These are phyloP conservation scores for Trichodelitschia bisporula DNA, from an alignment of 495 filamentous ascomycete genomes.

Conservation along the genomic window DNA sequence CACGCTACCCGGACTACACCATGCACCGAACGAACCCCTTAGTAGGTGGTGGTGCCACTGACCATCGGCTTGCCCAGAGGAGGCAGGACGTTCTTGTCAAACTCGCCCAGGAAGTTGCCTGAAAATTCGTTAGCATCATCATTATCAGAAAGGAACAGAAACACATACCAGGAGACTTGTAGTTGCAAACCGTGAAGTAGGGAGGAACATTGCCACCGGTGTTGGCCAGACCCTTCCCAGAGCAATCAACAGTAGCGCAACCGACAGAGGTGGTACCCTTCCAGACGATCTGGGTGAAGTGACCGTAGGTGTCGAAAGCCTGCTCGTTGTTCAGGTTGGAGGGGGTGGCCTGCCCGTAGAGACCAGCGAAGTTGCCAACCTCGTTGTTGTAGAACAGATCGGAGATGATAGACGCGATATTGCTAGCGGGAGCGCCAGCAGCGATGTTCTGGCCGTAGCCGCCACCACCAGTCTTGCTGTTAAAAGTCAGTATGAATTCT, in stretches of 20 bases:
- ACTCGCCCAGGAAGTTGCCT: slow-evolving; percentile 47
- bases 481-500: slow-evolving; percentile 3
- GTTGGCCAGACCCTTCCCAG: slow-evolving; percentile 17
- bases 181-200: slow-evolving; percentile 76
- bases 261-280: slow-evolving; percentile 41
- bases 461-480: slow-evolving; percentile 21
- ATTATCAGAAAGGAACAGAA: slow-evolving; percentile 10
- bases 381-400: slow-evolving; percentile 74
- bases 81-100: slow-evolving; percentile 32
- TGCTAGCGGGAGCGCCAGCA: slow-evolving; percentile 17
- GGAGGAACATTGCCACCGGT: slow-evolving; percentile 25
- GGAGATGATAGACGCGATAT: slow-evolving; percentile 39
- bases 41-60: too few species aligned
- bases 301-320: slow-evolving; percentile 45
- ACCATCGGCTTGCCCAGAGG: slow-evolving; percentile 21
- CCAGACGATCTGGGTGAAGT: slow-evolving; percentile 88
- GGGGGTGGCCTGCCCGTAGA: slow-evolving; percentile 22
- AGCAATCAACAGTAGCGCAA: slow-evolving; percentile 39
- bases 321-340: slow-evolving; percentile 26
- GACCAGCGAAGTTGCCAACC: slow-evolving; percentile 21
- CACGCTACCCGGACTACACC: too few species aligned
- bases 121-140: too few species aligned
- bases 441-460: slow-evolving; percentile 77
- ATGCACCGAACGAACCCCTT: too few species aligned
- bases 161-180: slow-evolving; percentile 36